These are phyloP conservation scores for Berberis thunbergii DNA, from an alignment of 164 flowering plant genomes.

Conservation along the genomic window DNA sequence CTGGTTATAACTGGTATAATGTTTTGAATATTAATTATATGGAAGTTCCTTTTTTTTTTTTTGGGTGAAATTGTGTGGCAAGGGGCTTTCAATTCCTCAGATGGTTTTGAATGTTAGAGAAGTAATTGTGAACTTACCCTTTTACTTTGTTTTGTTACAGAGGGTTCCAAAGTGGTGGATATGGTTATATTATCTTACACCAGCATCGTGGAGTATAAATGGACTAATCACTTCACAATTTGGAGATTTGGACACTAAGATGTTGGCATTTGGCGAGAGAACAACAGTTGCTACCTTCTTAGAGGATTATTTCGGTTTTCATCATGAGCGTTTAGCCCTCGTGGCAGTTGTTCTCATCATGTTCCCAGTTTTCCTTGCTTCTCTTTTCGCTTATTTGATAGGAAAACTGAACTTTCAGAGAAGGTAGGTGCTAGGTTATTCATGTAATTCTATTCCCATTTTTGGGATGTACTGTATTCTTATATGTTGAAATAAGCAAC, in stretches of 20 bases:
- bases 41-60: not conserved
- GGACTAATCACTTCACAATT: slow-evolving; percentile 46
- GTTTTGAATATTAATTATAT: too few relatives aligned
- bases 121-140: too few relatives aligned
- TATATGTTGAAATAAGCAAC: too few relatives aligned
- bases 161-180: slow-evolving; percentile 52
- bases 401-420: slow-evolving; percentile 35
- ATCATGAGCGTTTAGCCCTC: slow-evolving; percentile 17
- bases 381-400: slow-evolving; percentile 31
- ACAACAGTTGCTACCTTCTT: slow-evolving; percentile 21
- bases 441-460: not conserved
- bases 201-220: slow-evolving; percentile 43
- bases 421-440: slow-evolving; percentile 13
- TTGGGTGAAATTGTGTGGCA: too few relatives aligned
- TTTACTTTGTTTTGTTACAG: slow-evolving; percentile 20
- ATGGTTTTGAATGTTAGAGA: too few relatives aligned
- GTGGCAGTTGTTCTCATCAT: slow-evolving; percentile 17
- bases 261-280: slow-evolving; percentile 20
- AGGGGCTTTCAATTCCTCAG: too few relatives aligned
- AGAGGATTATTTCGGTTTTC: slow-evolving; percentile 25
- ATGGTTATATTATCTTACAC: slow-evolving; percentile 41
- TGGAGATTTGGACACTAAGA: slow-evolving; percentile 33
- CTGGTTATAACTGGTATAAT: too few relatives aligned
- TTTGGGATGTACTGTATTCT: too few relatives aligned
- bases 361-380: slow-evolving; percentile 23